These are phyloP conservation scores for Dioscorea zingiberensis DNA, from an alignment of 106 monocot genomes.

Conservation along the genomic window DNA sequence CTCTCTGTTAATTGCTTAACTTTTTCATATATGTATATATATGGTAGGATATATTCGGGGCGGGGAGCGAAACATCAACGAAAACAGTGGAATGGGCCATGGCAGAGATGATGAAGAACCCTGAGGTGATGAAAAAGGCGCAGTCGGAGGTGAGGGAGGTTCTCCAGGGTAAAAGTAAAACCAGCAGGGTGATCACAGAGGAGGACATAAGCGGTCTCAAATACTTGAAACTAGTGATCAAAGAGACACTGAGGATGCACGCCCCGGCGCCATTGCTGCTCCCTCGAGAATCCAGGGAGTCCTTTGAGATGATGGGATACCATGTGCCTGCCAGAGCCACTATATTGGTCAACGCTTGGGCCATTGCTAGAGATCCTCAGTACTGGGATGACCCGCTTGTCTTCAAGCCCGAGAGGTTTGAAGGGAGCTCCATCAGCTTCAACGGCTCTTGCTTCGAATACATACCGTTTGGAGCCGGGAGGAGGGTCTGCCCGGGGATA, in stretches of 20 bases:
- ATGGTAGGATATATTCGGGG: conserved; percentile 15
- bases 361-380: conserved; percentile 25
- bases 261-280: conserved; percentile 23
- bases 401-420: conserved; percentile 26
- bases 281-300: conserved; percentile 8
- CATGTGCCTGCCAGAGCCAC: conserved; percentile 15
- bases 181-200: conserved; percentile 1
- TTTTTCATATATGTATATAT: neutral
- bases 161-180: neutral
- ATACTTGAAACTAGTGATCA: conserved; percentile 30
- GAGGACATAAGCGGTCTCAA: neutral
- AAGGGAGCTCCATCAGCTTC: neutral
- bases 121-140: conserved; percentile 21
- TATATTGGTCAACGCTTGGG: conserved; percentile 28
- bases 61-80: conserved; percentile 18
- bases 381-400: conserved; percentile 16
- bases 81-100: conserved; percentile 23
- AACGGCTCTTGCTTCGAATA: conserved; percentile 12
- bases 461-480: conserved; percentile 24
- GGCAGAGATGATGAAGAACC: conserved; percentile 27
- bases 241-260: conserved; percentile 34
- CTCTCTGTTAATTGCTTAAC: no score
- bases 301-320: conserved; percentile 27
- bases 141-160: conserved; percentile 23
- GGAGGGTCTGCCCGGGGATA: conserved; percentile 29